phyloP scores from a whole-genome alignment of 108 stramenopile species.

The Cyclotella baltica region DNA sequence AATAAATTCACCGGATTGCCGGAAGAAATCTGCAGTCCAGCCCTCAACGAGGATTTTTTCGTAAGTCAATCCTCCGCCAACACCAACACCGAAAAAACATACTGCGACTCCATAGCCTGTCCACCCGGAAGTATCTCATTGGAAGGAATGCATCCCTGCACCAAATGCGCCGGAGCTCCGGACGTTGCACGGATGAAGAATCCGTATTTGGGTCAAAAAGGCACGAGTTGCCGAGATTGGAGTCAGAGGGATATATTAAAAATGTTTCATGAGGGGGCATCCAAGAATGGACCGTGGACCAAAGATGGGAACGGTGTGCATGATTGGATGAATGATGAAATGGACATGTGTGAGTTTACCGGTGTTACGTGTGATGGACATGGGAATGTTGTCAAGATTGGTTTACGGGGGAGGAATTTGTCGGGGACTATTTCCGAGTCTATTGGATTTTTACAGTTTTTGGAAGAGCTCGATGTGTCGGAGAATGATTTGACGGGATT shows the following conservation, averaged over 20 bases:
- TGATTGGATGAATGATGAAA: slow-evolving; percentile 34
- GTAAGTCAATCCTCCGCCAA: not conserved
- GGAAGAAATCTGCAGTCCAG: slow-evolving; percentile 39
- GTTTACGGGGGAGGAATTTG: slow-evolving; percentile 42
- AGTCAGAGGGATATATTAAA: slow-evolving; percentile 44
- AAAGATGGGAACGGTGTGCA: slow-evolving; percentile 20
- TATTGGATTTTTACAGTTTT: slow-evolving; percentile 53
- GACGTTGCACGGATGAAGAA: slow-evolving; percentile 28
- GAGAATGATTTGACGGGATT: slow-evolving; percentile 61
- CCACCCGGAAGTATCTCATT: slow-evolving; percentile 40
- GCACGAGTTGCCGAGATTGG: slow-evolving; percentile 38
- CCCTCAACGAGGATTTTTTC: slow-evolving; percentile 58
- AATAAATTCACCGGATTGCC: slow-evolving; percentile 59
- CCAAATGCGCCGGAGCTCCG: slow-evolving; percentile 33
- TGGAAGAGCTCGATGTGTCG: slow-evolving; percentile 60
- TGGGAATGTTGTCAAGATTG: slow-evolving; percentile 43
- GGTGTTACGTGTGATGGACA: slow-evolving; percentile 65
- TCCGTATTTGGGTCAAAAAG: slow-evolving; percentile 52
- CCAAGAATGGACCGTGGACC: slow-evolving; percentile 29
- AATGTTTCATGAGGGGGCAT: slow-evolving; percentile 40
- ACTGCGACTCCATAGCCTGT: slow-evolving; percentile 64
- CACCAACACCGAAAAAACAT: slow-evolving; percentile 25
- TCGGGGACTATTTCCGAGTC: slow-evolving; percentile 59
- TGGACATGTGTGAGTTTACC: slow-evolving; percentile 52
- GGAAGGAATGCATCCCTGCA: slow-evolving; percentile 60